Percentiles rank a stretch among this genome's conserved stretches.
Evolutionary conservation across 129 eudicot genomes (phyloP).

Genomic region (Mikania micrantha): DNA sequence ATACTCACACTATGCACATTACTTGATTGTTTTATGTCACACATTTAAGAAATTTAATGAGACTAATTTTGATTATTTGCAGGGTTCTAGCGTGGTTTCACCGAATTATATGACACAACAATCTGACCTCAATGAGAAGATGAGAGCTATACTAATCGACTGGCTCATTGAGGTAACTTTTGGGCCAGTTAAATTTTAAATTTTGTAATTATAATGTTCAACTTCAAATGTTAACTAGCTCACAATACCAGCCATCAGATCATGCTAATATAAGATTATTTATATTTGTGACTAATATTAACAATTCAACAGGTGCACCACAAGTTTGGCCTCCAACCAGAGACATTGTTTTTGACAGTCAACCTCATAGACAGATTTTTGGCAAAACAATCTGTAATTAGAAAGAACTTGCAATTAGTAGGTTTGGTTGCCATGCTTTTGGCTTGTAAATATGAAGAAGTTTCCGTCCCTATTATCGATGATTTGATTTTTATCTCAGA

Average conservation of each 20-base stretch:
- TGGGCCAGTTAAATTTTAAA: background rate
- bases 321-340: slow-evolving; percentile 75
- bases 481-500: slow-evolving; percentile 84
- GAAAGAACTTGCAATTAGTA: slow-evolving; percentile 83
- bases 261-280: background rate
- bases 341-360: slow-evolving; percentile 74
- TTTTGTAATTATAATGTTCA: background rate
- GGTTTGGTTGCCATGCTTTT: slow-evolving; percentile 87
- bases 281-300: slow-evolving; percentile 2
- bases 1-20: background rate
- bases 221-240: background rate
- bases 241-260: background rate
- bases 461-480: slow-evolving; percentile 70
- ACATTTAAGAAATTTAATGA: background rate
- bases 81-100: slow-evolving; percentile 58
- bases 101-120: slow-evolving; percentile 67
- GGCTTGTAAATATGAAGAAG: slow-evolving; percentile 95
- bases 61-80: slow-evolving; percentile 13
- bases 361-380: slow-evolving; percentile 77
- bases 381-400: slow-evolving; percentile 53
- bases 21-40: background rate
- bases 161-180: slow-evolving; percentile 83
- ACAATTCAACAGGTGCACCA: slow-evolving; percentile 63
- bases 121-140: slow-evolving; percentile 67
- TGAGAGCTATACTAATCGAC: slow-evolving; percentile 85